These are phyloP conservation scores for Claviceps sp. DNA, from an alignment of 2,329 filamentous ascomycete species.

Conservation along the genomic window DNA sequence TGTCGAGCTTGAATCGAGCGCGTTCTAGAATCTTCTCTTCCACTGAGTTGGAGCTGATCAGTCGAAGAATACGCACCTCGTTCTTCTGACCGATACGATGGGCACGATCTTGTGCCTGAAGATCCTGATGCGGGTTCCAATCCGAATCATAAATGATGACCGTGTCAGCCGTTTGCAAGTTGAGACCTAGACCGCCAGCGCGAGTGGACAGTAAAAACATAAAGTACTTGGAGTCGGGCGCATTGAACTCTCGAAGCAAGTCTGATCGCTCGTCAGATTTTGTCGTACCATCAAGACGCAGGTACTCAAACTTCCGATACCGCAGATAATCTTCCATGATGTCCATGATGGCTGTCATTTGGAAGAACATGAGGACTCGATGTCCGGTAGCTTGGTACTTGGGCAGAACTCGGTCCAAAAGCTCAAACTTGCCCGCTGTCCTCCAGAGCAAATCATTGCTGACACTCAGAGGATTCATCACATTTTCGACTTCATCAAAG, in stretches of 20 bases:
- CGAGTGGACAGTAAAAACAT: constrained; percentile 98
- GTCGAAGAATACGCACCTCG: constrained; percentile 86
- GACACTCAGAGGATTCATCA: constrained; percentile 81
- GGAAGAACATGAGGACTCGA: constrained; percentile 98
- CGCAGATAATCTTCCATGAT: constrained; percentile 99
- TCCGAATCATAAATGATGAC: constrained; percentile 99
- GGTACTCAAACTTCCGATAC: constrained; percentile 67
- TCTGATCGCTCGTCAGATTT: constrained; percentile 96
- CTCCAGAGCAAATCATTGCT: constrained; percentile 94
- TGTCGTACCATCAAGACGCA: constrained; percentile 90
- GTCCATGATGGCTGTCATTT: constrained; percentile 99
- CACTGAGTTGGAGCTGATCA: constrained; percentile 93
- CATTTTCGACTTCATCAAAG: constrained; percentile 93
- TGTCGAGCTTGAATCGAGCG: constrained; percentile 94
- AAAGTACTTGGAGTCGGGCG: constrained; percentile 81
- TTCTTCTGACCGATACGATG: constrained; percentile 99
- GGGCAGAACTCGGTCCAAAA: constrained; percentile 80
- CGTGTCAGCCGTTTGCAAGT: constrained; percentile 92
- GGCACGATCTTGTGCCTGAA: constrained; percentile 97
- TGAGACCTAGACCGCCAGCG: constrained; percentile 93
- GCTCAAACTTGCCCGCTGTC: constrained; percentile 91
- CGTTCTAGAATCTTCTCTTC: constrained; percentile 98
- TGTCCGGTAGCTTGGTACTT: constrained; percentile 88
- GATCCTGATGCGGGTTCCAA: constrained; percentile 98
- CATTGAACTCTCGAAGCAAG: constrained; percentile 78